Base-by-base conservation (phyloP, 148 eudicot genomes). In the Camellia granthamiana region DNA sequence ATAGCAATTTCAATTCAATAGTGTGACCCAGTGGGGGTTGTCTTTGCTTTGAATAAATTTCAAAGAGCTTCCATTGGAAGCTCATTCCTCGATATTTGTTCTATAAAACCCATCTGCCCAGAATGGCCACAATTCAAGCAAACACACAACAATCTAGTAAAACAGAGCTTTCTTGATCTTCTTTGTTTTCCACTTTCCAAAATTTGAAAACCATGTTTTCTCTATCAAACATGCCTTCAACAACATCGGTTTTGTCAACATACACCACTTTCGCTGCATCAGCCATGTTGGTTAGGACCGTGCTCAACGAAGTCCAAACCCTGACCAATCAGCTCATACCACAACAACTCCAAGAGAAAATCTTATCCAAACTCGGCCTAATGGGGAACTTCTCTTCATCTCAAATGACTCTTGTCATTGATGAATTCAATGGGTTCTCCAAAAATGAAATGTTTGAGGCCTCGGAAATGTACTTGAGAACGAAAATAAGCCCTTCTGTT, bases 281-380 rank as follows among this genome's bases (percentile, higher is more conserved):
- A 69, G 79, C 81, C 51, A 70, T 84, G 61, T 63, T 84, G 21
- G 76, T 69, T 12, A 55, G 51, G 38, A 47, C 78, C 1, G 19
- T 75, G 44, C 0, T 76, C 66, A 74, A 41, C 6, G 82, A 74
- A 54, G 78, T 67, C 47, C 78, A 42, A 15, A 74, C 55, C 52
- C 13, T 83, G 77, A 43, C 69, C 43, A 60, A 51, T 42, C 80
- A 62, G 46, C 69, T 79, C 44, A 44, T 62, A 12, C 86, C 86
- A 74, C 61, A 77, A 81, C 49, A 76, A 15, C 75, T 54, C 64
- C 81, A 41, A 67, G 81, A 81, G 23, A 81, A 55, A 30, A 67
- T 84, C 55, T 12, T 81, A 1, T 69, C 76, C n/a, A 84, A 78
- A 84, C 47, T 84, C 6, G 84, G 63, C 49, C 13, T 74, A 4